Evolutionary conservation across 257 asterid species (phyloP), one percentile per base, ranked within the genome.

Genomic region (Primulina huaijiensis): DNA sequence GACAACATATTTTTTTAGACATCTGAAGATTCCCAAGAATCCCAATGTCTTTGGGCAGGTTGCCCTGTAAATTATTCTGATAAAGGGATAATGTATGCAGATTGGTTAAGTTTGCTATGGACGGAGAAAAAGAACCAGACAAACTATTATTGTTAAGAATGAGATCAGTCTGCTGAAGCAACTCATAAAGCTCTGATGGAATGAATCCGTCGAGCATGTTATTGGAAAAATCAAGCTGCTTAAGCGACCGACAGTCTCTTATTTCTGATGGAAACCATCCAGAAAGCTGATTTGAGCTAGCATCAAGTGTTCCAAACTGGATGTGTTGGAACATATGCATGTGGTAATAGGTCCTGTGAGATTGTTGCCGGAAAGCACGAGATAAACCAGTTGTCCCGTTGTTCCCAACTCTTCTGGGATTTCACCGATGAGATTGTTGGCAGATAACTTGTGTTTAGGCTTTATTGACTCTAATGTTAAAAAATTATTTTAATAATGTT

Each of bases 211-310:
- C 62, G 58, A 92, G 90, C 7, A 93, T 87, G 29, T 90, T 92
- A 11, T 88, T 92, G 7, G 97, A 90, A 89, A 92, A 76, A 76
- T 92, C 98, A 3, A 92, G 95, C 77, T 76, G 91, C 81, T 75
- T 68, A 1, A 92, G 78, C 30, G 89, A 77, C 38, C 29, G 46
- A 79, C 98, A 92, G 20, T 79, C 81, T 12, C 62, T 71, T 43
- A 92, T 73, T 30, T 78, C 86, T n/a, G 21, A 64, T 3, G 96
- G 98, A 27, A 92, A 88, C 30, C 21, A 71, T 21, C 96, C 97
- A n/a, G 78, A 67, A 43, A 90, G 86, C 19, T 52, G 84, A 66
- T 88, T 71, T 86, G 78, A 0, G 92, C 80, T 2, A 92, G 80
- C 82, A 83, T 62, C 76, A 92, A 67, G 76, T 86, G 88, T 55